Evolutionary conservation across 306 rosid species (phyloP).

Genomic region (Glycyrrhiza uralensis): DNA sequence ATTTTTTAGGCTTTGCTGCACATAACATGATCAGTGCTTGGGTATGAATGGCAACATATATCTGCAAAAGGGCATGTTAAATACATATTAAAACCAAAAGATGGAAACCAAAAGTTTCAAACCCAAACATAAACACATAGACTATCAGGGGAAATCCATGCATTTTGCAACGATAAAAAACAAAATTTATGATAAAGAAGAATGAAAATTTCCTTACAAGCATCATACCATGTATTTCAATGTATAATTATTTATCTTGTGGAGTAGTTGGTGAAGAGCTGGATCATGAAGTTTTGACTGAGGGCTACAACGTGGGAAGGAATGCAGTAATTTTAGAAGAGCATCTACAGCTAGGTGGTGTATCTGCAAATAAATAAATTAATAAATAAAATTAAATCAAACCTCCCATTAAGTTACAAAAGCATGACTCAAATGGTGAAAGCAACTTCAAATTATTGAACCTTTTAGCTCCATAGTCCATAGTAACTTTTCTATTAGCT

Average conservation of each 20-base stretch:
- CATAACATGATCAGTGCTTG: no score
- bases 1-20: no score
- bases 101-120: no score
- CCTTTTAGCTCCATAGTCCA: conserved; percentile 99
- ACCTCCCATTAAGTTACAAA: neutral
- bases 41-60: no score
- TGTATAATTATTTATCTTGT: conserved; percentile 59
- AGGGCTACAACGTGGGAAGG: conserved; percentile 57
- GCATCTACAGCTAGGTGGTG: conserved; percentile 87
- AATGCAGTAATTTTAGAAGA: conserved; percentile 56
- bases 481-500: conserved; percentile 86
- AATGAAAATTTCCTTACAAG: conserved; percentile 1
- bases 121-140: no score
- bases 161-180: neutral
- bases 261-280: conserved; percentile 80
- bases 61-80: no score
- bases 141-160: no score
- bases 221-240: conserved; percentile 14
- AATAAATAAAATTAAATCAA: neutral
- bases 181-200: neutral
- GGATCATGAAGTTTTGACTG: conserved; percentile 95
- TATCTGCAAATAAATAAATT: conserved; percentile 52
- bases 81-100: no score
- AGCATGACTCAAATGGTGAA: conserved; percentile 4
- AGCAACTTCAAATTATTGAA: conserved; percentile 26